Conservation (phyloP, 352 stramenopile genomes). For the Globisporangium alternatum region DNA sequence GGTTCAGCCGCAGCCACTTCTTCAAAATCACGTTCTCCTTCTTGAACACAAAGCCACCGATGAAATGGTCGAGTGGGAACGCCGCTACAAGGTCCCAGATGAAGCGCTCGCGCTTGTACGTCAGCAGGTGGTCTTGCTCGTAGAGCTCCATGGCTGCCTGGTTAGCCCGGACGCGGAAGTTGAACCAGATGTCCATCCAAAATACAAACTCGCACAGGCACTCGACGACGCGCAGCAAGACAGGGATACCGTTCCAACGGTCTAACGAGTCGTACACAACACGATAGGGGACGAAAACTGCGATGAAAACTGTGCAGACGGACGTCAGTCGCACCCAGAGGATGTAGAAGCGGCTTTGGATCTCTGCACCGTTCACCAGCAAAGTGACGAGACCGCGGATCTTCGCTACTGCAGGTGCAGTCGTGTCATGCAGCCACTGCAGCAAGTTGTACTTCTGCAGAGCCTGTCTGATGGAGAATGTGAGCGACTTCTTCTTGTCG, state of each 20-base stretch:
- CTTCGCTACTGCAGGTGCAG: neutral
- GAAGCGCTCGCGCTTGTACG: constrained; percentile 54
- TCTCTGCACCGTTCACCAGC: constrained; percentile 39
- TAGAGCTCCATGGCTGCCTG: constrained; percentile 56
- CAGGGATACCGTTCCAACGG: constrained; percentile 35
- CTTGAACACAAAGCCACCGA: constrained; percentile 19
- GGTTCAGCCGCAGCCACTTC: constrained; percentile 51
- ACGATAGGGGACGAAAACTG: constrained; percentile 47
- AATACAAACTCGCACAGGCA: constrained; percentile 43
- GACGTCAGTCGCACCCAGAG: constrained; percentile 49
- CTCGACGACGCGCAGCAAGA: constrained; percentile 33
- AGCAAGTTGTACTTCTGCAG: constrained; percentile 8
- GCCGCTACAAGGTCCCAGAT: constrained; percentile 36
- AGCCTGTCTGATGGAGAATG: constrained; percentile 10
- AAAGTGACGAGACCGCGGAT: neutral
- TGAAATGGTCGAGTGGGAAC: constrained; percentile 52
- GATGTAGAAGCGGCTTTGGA: constrained; percentile 56
- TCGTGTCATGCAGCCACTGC: neutral
- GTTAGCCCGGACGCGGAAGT: constrained; percentile 52
- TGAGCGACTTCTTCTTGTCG: constrained; percentile 15
- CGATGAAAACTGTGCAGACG: constrained; percentile 45
- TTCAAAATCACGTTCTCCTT: neutral
- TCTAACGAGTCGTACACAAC: constrained; percentile 54
- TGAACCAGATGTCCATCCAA: constrained; percentile 57
- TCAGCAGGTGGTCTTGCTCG: constrained; percentile 49